phyloP scores from a whole-genome alignment of 208 protist species.

The Trypanosoma theileri region DNA sequence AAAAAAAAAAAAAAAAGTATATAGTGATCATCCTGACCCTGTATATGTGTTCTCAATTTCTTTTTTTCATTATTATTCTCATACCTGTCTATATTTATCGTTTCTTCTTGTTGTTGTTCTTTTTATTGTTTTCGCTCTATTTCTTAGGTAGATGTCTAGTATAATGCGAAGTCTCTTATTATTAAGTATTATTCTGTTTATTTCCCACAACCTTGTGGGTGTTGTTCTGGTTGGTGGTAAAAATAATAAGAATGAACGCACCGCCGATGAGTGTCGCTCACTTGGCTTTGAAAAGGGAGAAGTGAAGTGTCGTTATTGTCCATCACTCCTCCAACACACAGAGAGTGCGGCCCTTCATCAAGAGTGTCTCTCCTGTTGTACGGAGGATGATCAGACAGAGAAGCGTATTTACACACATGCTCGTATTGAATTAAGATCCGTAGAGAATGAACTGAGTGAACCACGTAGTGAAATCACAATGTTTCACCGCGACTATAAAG shows the following conservation, averaged over 20 bases:
- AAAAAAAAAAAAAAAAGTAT: too few species aligned
- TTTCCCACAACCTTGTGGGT: too few species aligned
- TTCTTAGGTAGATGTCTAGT: too few species aligned
- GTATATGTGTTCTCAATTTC: not conserved
- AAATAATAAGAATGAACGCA: not conserved
- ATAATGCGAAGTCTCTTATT: too few species aligned
- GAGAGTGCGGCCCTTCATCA: slow-evolving; percentile 32
- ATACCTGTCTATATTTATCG: not conserved
- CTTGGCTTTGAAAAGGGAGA: slow-evolving; percentile 42
- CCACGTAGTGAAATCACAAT: slow-evolving; percentile 21
- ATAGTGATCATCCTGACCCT: too few species aligned
- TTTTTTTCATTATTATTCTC: not conserved
- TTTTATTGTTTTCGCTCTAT: not conserved
- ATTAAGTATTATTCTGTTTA: too few species aligned
- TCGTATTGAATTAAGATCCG: slow-evolving; percentile 15
- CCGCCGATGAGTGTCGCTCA: slow-evolving; percentile 35
- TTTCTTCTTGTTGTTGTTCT: not conserved
- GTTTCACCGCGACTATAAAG: slow-evolving; percentile 15
- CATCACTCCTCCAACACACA: slow-evolving; percentile 41
- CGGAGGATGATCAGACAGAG: not conserved
- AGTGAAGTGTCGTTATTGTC: slow-evolving; percentile 42
- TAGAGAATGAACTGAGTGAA: not conserved
- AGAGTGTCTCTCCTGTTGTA: slow-evolving; percentile 64
- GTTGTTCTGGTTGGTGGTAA: not conserved
- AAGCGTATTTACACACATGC: slow-evolving; percentile 12